phyloP scores from a whole-genome alignment of 305 asterid genomes.

The Striga hermonthica region DNA sequence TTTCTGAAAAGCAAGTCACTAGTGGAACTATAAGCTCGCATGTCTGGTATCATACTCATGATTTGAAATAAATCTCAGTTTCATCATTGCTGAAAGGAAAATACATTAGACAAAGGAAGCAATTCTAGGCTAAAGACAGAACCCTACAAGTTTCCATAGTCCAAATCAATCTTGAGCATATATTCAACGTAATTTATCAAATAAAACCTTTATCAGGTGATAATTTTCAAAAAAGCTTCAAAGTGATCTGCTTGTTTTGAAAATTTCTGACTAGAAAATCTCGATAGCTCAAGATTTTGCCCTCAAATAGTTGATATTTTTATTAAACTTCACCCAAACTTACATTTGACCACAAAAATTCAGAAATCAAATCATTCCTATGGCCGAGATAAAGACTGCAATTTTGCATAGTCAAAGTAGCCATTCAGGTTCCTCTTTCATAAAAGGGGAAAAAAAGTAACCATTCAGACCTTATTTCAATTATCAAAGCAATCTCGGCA shows the following conservation, averaged over 20 bases:
- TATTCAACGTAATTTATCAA: neutral
- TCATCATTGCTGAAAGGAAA: neutral
- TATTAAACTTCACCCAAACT: neutral
- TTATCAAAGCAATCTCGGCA: constrained; percentile 24
- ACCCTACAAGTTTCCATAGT: neutral
- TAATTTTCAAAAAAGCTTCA: constrained; percentile 10
- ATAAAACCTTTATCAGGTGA: neutral
- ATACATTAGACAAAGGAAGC: neutral
- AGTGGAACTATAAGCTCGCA: neutral
- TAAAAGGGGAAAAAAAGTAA: too few species aligned
- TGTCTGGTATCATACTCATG: neutral
- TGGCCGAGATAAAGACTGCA: constrained; percentile 10
- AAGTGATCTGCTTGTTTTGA: too few species aligned
- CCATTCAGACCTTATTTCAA: neutral
- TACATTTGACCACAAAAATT: neutral
- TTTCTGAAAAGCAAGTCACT: constrained; percentile 1
- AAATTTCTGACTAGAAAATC: neutral
- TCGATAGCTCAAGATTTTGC: neutral
- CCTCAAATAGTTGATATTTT: neutral
- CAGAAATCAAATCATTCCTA: constrained; percentile 17
- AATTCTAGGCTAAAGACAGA: neutral
- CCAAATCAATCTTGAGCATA: neutral
- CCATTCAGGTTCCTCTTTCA: too few species aligned
- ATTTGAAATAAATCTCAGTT: neutral
- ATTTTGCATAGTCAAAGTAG: constrained; percentile 20